Conservation (phyloP, 2,329 filamentous ascomycete species). For the Clonostachys solani region DNA sequence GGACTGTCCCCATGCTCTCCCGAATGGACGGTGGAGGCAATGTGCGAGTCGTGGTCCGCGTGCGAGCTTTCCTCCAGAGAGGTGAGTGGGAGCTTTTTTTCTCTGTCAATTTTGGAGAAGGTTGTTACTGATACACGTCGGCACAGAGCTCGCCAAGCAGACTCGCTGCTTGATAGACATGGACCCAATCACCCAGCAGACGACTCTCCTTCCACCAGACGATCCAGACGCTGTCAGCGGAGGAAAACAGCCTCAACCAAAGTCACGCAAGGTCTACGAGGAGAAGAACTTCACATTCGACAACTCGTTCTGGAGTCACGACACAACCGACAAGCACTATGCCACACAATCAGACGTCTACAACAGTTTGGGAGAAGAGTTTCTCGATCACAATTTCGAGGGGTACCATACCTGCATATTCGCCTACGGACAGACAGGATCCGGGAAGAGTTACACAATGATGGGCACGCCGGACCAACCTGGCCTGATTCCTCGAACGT, state of each 20-base stretch:
- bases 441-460: constrained; percentile 97
- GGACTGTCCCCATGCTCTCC: constrained; percentile 52
- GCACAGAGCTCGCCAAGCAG: constrained; percentile 71
- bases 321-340: constrained; percentile 76
- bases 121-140: not conserved
- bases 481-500: constrained; percentile 90
- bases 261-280: constrained; percentile 71
- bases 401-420: constrained; percentile 99
- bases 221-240: constrained; percentile 47
- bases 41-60: constrained; percentile 77
- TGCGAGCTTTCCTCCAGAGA: constrained; percentile 73
- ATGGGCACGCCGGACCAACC: constrained; percentile 87
- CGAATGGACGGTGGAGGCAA: constrained; percentile 66
- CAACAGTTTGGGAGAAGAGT: constrained; percentile 90
- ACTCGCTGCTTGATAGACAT: constrained; percentile 87
- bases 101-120: constrained; percentile 2
- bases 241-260: constrained; percentile 36
- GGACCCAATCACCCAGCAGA: constrained; percentile 83
- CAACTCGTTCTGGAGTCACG: constrained; percentile 96
- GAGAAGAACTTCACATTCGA: constrained; percentile 95
- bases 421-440: constrained; percentile 95
- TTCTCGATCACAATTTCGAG: constrained; percentile 98
- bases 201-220: constrained; percentile 70
- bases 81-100: constrained; percentile 43
- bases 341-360: constrained; percentile 92